Base-by-base conservation (phyloP, 2,329 filamentous ascomycete species). In the Diplodia corticola region DNA sequence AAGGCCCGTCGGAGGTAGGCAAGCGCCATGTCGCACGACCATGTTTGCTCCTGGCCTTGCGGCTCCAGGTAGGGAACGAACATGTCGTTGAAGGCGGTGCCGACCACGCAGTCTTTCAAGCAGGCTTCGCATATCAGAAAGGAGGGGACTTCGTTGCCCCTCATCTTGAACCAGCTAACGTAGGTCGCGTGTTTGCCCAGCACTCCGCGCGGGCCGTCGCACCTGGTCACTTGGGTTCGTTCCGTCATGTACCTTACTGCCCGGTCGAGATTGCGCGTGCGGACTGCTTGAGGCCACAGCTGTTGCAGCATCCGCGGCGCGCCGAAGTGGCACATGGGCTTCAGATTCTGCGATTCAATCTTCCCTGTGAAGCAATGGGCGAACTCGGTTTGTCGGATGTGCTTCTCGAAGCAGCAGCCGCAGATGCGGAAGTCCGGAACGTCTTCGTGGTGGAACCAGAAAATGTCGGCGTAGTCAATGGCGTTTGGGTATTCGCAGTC, bases 101-200 rank as follows among this genome's bases (percentile, higher is more conserved):
- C 40, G 22, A 60, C 0, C 10, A 48, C 40, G 9, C 22, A 4
- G 3, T 60, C 55, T 3, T 60, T 26, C 4, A 48, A 9, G 10
- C 55, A 60, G 20, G 55, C 55, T 17, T 60, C 55, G 40, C 55
- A 60, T 17, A n/a, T 17, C 6, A 60, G 17, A 2, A 60, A 49
- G 4, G n/a, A 3, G 4, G 55, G 44, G 0, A 60, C 12, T 6
- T 60, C 40, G 7, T 33, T 33, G 12, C 17, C 20, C 2, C 26
- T 22, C 40, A 60, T 60, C 26, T 17, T 44, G 26, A 35, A 49
- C 55, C 55, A 60, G 17, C 55, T 40, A 0, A 60, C 55, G 15
- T 28, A 17, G 4, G 24, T 15, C 4, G 40, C 40, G 4, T 48
- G 26, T 5, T 22, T 15, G 17, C 40, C 55, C 1, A n/a, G 5